phyloP scores from a whole-genome alignment of 768 basidiomycete genomes.

The Mycena alexandri region DNA sequence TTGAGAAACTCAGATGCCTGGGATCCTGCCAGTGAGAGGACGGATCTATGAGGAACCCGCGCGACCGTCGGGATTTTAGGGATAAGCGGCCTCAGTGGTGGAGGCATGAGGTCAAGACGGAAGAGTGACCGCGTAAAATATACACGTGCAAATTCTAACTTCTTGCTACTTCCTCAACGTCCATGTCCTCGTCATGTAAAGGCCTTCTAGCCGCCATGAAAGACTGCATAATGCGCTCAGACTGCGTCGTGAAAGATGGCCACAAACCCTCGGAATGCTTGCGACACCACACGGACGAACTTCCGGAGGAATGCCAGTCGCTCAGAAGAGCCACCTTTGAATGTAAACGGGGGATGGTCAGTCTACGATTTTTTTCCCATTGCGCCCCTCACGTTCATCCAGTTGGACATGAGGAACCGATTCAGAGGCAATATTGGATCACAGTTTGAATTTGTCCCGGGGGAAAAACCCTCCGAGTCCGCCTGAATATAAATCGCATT shows the following conservation, averaged over 20 bases:
- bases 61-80: conserved; percentile 67
- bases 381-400: conserved; percentile 2
- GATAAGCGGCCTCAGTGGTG: conserved; percentile 58
- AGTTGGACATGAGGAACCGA: conserved; percentile 90
- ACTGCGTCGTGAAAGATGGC: conserved; percentile 87
- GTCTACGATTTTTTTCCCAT: conserved; percentile 40
- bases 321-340: conserved; percentile 88
- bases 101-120: conserved; percentile 46
- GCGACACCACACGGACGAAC: conserved; percentile 75
- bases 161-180: conserved; percentile 1
- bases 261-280: conserved; percentile 89
- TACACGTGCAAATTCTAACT: neutral
- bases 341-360: conserved; percentile 91
- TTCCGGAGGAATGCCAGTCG: conserved; percentile 85
- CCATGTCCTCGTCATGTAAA: conserved; percentile 87
- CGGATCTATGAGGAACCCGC: conserved; percentile 70
- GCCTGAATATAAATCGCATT: conserved; percentile 14
- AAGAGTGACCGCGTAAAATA: conserved; percentile 20
- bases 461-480: conserved; percentile 32
- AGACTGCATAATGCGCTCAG: conserved; percentile 85
- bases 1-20: conserved; percentile 88
- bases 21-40: conserved; percentile 84
- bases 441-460: conserved; percentile 57
- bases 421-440: conserved; percentile 80
- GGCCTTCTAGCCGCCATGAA: conserved; percentile 83